phyloP scores from a whole-genome alignment of 2,329 filamentous ascomycete species.

The Ustulina deusta region DNA sequence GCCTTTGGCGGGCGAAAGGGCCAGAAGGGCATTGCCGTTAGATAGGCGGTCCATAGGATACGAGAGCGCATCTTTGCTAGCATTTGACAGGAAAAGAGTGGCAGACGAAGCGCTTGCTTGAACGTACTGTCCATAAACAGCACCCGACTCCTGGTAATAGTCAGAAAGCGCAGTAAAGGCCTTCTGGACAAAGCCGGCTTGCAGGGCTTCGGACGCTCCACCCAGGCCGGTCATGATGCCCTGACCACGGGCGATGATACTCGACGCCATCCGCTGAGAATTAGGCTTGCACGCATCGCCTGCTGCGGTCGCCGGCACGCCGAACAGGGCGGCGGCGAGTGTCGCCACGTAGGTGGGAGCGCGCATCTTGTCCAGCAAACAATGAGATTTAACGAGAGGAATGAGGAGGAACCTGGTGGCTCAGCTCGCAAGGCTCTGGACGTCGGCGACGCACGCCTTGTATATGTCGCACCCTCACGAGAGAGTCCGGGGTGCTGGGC shows the following conservation, averaged over 20 bases:
- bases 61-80: constrained; percentile 44
- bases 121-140: constrained; percentile 43
- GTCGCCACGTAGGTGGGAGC: constrained; percentile 32
- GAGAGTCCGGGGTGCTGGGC: constrained; percentile 21
- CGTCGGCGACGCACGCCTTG: constrained; percentile 23
- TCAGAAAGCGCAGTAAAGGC: constrained; percentile 46
- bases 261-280: constrained; percentile 50
- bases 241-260: constrained; percentile 51
- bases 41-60: constrained; percentile 52
- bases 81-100: constrained; percentile 46
- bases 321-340: constrained; percentile 35
- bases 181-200: constrained; percentile 52
- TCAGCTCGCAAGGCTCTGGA: constrained; percentile 2
- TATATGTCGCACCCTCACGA: constrained; percentile 21
- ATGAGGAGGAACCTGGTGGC: constrained; percentile 1
- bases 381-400: constrained; percentile 12
- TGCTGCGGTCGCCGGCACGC: constrained; percentile 22
- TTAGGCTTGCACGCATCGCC: constrained; percentile 23
- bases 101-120: constrained; percentile 46
- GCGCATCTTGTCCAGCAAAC: constrained; percentile 39
- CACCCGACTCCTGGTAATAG: constrained; percentile 42
- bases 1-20: constrained; percentile 31
- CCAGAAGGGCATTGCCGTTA: constrained; percentile 49
- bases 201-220: constrained; percentile 48
- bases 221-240: constrained; percentile 50